Evolutionary conservation across 306 rosid genomes (phyloP).

Genomic region (Trifolium dubium): DNA sequence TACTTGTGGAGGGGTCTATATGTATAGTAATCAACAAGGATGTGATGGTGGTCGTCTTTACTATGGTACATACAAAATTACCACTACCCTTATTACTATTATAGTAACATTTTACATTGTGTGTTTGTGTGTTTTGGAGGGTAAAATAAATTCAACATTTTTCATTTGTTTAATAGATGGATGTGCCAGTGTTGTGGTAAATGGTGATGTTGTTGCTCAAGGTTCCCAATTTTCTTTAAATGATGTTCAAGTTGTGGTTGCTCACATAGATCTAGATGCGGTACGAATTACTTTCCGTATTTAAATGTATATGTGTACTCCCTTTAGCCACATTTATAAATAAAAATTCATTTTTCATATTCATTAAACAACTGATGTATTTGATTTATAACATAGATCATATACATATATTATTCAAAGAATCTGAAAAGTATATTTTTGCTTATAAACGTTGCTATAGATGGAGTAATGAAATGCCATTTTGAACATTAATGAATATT

Average conservation of each 20-base stretch:
- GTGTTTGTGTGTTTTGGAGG: conserved; percentile 12
- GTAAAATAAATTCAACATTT: conserved; percentile 11
- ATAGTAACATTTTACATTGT: too few relatives aligned
- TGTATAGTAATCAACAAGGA: conserved; percentile 95
- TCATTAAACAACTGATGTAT: too few relatives aligned
- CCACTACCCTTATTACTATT: too few relatives aligned
- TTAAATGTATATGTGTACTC: too few relatives aligned
- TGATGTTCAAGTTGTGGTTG: conserved; percentile 83
- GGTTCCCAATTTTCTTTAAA: conserved; percentile 96
- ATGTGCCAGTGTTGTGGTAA: conserved; percentile 82
- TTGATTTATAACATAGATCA: too few relatives aligned
- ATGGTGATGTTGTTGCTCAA: conserved; percentile 91
- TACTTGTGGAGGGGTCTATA: conserved; percentile 91
- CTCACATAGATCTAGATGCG: conserved; percentile 91
- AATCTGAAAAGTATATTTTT: too few relatives aligned
- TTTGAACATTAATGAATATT: conserved; percentile 22
- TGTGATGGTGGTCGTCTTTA: conserved; percentile 98
- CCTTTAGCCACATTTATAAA: too few relatives aligned
- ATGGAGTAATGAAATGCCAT: background rate
- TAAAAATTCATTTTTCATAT: too few relatives aligned
- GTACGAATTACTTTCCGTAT: too few relatives aligned
- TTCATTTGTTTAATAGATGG: conserved; percentile 61
- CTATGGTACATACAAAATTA: too few relatives aligned
- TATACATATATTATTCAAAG: too few relatives aligned
- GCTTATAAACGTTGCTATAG: too few relatives aligned